Evolutionary conservation across 2,329 filamentous ascomycete species (phyloP), one percentile per base, ranked within the genome.

Genomic region (Aspergillus spinulosporus): DNA sequence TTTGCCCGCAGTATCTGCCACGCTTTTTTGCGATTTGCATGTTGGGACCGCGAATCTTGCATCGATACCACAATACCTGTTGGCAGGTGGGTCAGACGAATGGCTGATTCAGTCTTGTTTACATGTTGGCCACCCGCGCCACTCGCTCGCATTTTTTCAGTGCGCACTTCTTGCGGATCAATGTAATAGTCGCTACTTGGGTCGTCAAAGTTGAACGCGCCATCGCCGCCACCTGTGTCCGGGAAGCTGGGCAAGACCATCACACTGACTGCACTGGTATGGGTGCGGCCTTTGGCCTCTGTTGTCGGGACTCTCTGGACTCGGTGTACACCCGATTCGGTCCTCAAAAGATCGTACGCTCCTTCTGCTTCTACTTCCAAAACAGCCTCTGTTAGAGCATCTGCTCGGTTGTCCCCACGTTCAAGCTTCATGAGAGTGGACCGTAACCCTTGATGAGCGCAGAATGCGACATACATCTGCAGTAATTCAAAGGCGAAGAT

Each of bases 51-150:
- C 52, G 87, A 88, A 71, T 99, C 94, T 73, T 99, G 94, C 82
- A 97, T 96, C 9, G 87, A 88, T 11, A 97, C 92, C 1, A 90
- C 85, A 0, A 87, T 94, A 44, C 89, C 89, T 0, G 92, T 96
- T 2, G 94, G 94, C 5, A 88, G 75, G 77, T 99, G 94, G 1
- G 92, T 97, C 66, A 99, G 81, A 7, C 94, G 88, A 59, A 99
- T 90, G 3, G 94, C 94, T 31, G 91, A 96, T 77, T 99, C 94
- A 0, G 94, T 99, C 73, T 93, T 97, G 77, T 99, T 99, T 71
- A 99, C 94, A 75, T 99, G 94, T 77, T 99, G 94, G 0, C 94
- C 94, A 34, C 94, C 94, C 0, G 94, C 93, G 58, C 94, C 94
- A 45, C 90, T 81, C 0, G 94, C 92, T 12, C 92, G 84, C 92